Evolutionary conservation across 78 protist species (phyloP).

Genomic region (Guillardia theta): DNA sequence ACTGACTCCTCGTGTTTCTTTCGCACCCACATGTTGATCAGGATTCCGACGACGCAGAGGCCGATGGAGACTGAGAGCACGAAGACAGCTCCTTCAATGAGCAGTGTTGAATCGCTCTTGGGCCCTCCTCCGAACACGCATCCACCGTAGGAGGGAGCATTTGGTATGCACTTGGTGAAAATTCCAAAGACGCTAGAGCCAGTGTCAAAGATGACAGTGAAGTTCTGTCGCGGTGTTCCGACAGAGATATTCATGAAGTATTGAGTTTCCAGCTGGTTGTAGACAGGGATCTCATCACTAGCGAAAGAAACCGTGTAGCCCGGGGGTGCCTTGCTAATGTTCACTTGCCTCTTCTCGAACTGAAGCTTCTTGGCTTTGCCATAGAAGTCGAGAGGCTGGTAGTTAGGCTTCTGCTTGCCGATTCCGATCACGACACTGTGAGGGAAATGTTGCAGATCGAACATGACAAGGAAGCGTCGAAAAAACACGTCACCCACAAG

Average conservation of each 20-base stretch:
- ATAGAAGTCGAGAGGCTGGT: background rate
- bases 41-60: background rate
- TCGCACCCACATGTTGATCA: background rate
- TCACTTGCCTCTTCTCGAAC: background rate
- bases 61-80: background rate
- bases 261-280: conserved; percentile 37
- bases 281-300: conserved; percentile 12
- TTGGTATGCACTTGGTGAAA: conserved; percentile 20
- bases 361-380: background rate
- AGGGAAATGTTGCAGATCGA: conserved; percentile 14
- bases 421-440: background rate
- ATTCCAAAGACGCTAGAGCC: conserved; percentile 25
- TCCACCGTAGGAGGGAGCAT: conserved; percentile 16
- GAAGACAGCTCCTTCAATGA: background rate
- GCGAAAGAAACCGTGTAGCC: background rate
- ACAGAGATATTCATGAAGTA: conserved; percentile 38
- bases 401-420: background rate
- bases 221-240: conserved; percentile 20
- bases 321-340: conserved; percentile 35
- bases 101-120: background rate
- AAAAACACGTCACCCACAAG: conserved; percentile 37
- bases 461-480: conserved; percentile 7
- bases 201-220: conserved; percentile 32
- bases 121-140: background rate
- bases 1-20: background rate